Evolutionary conservation across 768 basidiomycete species (phyloP).

Genomic region (Terana coerulea): DNA sequence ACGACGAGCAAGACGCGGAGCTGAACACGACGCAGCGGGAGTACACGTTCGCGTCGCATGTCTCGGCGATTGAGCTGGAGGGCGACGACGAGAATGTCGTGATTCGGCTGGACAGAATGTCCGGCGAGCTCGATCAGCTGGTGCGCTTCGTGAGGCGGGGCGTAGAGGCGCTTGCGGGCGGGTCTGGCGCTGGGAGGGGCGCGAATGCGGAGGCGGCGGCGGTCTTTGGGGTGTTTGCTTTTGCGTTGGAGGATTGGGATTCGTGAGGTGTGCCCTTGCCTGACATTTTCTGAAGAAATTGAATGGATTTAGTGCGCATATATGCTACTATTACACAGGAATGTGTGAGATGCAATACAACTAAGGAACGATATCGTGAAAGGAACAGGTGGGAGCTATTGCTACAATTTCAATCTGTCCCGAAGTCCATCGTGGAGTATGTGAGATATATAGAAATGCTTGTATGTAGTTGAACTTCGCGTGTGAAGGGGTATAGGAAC

Average conservation of each 20-base stretch:
- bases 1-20: conserved; percentile 39
- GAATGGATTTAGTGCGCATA: too few species aligned
- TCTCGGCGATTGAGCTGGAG: conserved; percentile 35
- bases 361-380: too few species aligned
- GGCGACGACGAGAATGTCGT: conserved; percentile 46
- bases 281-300: too few species aligned
- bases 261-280: conserved; percentile 19
- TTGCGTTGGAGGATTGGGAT: conserved; percentile 80
- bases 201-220: conserved; percentile 60
- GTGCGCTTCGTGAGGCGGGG: conserved; percentile 67
- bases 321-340: too few species aligned
- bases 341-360: too few species aligned
- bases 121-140: conserved; percentile 64
- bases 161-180: conserved; percentile 64
- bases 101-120: conserved; percentile 56
- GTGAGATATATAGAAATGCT: too few species aligned
- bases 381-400: too few species aligned
- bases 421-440: too few species aligned
- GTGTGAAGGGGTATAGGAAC: too few species aligned
- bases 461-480: too few species aligned
- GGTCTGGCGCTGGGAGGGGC: too few species aligned
- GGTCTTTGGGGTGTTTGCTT: conserved; percentile 69
- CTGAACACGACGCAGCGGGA: conserved; percentile 18
- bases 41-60: conserved; percentile 17
- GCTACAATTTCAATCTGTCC: too few species aligned